Evolutionary conservation across 768 basidiomycete species (phyloP), one percentile per base, ranked within the genome.

Genomic region (Tulasnella sp.): DNA sequence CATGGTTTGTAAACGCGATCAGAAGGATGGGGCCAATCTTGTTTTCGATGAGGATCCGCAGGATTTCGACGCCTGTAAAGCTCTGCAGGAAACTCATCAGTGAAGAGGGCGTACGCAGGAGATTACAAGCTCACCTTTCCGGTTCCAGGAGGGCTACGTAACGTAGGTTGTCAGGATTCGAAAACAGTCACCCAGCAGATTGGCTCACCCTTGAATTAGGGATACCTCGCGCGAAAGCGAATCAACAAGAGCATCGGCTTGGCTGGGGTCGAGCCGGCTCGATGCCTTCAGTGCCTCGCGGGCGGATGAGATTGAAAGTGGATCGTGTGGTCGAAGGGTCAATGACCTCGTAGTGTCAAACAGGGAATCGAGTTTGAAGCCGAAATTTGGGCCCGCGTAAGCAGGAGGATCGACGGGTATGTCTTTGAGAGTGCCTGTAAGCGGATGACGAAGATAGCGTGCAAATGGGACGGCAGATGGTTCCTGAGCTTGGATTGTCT

Each of bases 1-100:
- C 86, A 41, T 87, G 86, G 61, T 88, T 87, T 0, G 86, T 88
- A 68, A 81, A 86, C 0, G 84, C 76, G 25, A 80, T 74, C 63
- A 81, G 68, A 2, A 75, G 65, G 65, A 84, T 79, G 0, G 78
- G 83, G 1, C 71, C 68, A 49, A 81, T 67, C 9, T 72, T 60
- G 63, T 77, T 80, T 0, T 69, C 66, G 4, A 83, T 65, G n/a
- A 88, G 69, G 4, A 85, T 77, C 0, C 82, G 77, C 7, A 88
- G 64, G 14, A 88, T 71, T 64, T 88, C 82, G 4, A 81, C 75
- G 1, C 82, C 85, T 2, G 81, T 83, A 62, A 73, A 85, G 25
- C 77, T 81, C 81, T 84, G 23, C 11, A 46, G 23, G n/a, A 1
- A 14, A 14, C 23, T 19, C 15, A 19, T 57, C 14, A 39, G 55